Conservation (phyloP, 768 basidiomycete genomes). For the Fomitopsis serialis region DNA sequence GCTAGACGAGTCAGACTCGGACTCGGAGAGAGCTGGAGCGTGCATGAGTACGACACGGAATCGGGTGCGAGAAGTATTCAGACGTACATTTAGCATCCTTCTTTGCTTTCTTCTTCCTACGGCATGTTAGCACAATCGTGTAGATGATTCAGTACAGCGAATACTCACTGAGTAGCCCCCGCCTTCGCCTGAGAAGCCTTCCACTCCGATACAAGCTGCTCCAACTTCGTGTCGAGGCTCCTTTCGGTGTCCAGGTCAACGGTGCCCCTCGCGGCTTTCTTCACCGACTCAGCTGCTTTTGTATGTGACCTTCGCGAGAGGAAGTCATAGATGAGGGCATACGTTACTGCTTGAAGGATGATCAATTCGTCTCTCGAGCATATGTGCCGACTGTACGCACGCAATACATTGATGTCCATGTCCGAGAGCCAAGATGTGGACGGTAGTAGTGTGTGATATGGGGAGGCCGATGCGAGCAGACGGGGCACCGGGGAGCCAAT, state of each 20-base stretch:
- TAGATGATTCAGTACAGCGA: not conserved
- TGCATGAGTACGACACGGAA: not conserved
- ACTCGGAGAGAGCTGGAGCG: constrained; percentile 22
- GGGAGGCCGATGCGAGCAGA: no score
- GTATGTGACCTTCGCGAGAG: constrained; percentile 56
- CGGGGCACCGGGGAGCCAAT: not conserved
- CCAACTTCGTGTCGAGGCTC: constrained; percentile 43
- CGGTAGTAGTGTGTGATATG: no score
- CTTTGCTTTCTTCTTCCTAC: constrained; percentile 13
- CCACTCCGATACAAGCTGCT: constrained; percentile 66
- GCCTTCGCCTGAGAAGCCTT: constrained; percentile 28
- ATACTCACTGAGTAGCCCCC: not conserved
- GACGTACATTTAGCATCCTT: constrained; percentile 5
- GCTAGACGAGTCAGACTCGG: constrained; percentile 22
- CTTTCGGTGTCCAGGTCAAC: constrained; percentile 56
- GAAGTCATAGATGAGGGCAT: constrained; percentile 73
- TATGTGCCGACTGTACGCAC: no score
- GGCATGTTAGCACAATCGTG: constrained; percentile 5
- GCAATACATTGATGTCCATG: no score
- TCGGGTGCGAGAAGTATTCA: not conserved
- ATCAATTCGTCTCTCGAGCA: not conserved
- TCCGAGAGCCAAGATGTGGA: no score
- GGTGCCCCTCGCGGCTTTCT: constrained; percentile 62
- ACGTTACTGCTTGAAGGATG: constrained; percentile 48
- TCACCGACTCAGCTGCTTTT: constrained; percentile 70